Conservation (phyloP, 2,329 filamentous ascomycete genomes). For the Colletotrichum sp. region DNA sequence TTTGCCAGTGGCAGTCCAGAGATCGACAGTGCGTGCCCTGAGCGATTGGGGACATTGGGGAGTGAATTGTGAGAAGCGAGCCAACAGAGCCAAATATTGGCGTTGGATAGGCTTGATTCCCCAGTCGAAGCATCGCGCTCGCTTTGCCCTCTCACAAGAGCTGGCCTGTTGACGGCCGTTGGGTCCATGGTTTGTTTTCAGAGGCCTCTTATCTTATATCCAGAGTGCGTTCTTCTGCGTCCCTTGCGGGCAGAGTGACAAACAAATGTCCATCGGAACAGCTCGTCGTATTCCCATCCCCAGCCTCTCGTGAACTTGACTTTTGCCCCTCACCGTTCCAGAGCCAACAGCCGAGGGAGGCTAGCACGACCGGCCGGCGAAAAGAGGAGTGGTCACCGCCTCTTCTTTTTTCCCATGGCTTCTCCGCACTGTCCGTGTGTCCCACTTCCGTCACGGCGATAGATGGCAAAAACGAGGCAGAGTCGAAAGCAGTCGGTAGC, state of each 20-base stretch:
- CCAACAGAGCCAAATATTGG: background rate
- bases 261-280: background rate
- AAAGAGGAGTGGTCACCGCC: constrained; percentile 17
- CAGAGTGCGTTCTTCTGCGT: background rate
- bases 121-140: background rate
- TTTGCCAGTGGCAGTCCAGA: constrained; percentile 6
- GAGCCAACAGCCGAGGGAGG: constrained; percentile 10
- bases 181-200: background rate
- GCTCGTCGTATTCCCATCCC: background rate
- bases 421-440: constrained; percentile 21
- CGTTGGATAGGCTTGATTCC: background rate
- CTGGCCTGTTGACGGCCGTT: background rate
- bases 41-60: background rate
- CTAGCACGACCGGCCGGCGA: constrained; percentile 2
- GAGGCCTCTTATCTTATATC: background rate
- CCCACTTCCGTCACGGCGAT: constrained; percentile 12
- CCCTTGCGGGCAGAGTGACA: background rate
- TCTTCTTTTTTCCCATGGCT: constrained; percentile 2
- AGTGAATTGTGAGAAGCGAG: background rate
- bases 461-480: constrained; percentile 2
- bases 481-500: background rate
- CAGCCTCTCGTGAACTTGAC: constrained; percentile 10
- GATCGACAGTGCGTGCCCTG: constrained; percentile 11
- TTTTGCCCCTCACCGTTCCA: constrained; percentile 17
- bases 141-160: background rate